A percentile compares a stretch with the other conserved stretches of the same genome.
phyloP scores from a whole-genome alignment of 805 yeast genomes.

The Torulaspora franciscae region DNA sequence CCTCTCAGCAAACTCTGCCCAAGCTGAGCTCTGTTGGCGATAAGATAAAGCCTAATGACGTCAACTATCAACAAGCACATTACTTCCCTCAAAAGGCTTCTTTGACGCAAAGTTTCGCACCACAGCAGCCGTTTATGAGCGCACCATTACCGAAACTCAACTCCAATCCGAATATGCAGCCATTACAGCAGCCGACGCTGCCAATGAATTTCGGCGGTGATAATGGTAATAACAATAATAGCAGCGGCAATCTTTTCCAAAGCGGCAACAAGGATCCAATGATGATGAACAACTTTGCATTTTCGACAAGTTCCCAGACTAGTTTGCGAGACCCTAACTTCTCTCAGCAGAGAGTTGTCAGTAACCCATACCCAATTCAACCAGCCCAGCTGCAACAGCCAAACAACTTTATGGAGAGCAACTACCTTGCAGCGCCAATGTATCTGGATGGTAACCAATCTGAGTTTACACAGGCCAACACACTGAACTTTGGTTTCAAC shows the following conservation, averaged over 20 bases:
- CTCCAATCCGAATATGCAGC: slow-evolving; percentile 14
- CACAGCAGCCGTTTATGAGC: slow-evolving; percentile 8
- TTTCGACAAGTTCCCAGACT: slow-evolving; percentile 13
- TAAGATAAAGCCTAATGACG: background rate
- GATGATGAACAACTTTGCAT: slow-evolving; percentile 16
- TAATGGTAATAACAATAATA: slow-evolving; percentile 11
- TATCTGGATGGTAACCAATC: slow-evolving; percentile 11
- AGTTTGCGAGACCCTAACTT: slow-evolving; percentile 13
- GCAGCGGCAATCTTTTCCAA: slow-evolving; percentile 18
- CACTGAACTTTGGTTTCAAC: slow-evolving; percentile 11
- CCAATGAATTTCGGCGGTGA: slow-evolving; percentile 9
- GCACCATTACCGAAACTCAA: slow-evolving; percentile 14
- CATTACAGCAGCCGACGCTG: slow-evolving; percentile 2
- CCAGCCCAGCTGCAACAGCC: slow-evolving; percentile 13
- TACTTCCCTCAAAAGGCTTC: background rate
- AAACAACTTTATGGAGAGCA: slow-evolving; percentile 9
- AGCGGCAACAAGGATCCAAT: slow-evolving; percentile 12
- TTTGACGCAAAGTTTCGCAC: slow-evolving; percentile 4
- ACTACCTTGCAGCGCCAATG: slow-evolving; percentile 10
- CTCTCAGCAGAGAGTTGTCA: slow-evolving; percentile 20
- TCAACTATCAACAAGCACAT: slow-evolving; percentile 14
- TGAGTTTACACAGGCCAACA: slow-evolving; percentile 8
- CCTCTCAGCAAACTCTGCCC: slow-evolving; percentile 11
- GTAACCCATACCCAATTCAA: slow-evolving; percentile 22
- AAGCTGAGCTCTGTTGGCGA: slow-evolving; percentile 8